A percentile compares a stretch with the other conserved stretches of the same genome.
phyloP scores from a whole-genome alignment of 768 basidiomycete genomes.

The Hydnomerulius pinastri region DNA sequence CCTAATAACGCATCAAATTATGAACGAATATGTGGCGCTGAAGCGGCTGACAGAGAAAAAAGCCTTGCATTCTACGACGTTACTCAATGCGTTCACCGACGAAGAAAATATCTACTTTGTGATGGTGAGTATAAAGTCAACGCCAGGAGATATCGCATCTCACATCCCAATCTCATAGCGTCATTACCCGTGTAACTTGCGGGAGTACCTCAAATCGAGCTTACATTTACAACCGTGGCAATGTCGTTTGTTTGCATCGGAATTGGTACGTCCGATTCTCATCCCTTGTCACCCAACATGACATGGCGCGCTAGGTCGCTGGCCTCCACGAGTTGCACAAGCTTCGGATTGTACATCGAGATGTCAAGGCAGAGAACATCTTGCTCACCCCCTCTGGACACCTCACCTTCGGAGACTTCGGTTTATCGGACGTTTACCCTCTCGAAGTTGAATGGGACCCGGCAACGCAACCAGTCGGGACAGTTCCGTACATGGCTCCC shows the following conservation, averaged over 20 bases:
- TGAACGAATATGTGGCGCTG: neutral
- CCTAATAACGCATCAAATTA: neutral
- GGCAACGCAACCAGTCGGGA: conserved; percentile 30
- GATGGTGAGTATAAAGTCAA: neutral
- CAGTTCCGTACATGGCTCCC: conserved; percentile 47
- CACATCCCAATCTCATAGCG: neutral
- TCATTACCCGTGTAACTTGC: neutral
- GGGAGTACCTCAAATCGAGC: neutral
- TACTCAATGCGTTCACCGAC: conserved; percentile 1
- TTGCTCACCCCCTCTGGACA: conserved; percentile 32
- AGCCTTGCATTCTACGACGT: neutral
- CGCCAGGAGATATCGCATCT: neutral
- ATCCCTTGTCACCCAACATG: neutral
- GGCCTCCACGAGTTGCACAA: conserved; percentile 3
- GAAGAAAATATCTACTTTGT: conserved; percentile 1
- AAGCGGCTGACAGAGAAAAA: neutral
- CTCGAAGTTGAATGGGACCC: conserved; percentile 5
- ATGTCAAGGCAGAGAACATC: conserved; percentile 55
- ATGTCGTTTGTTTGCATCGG: neutral
- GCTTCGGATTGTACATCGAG: conserved; percentile 43
- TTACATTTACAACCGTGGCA: neutral
- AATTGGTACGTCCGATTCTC: conserved; percentile 5
- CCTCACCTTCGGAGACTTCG: conserved; percentile 11
- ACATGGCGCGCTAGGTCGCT: neutral
- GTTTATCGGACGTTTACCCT: conserved; percentile 1